These are phyloP conservation scores for Colletotrichum orchidophilum DNA, from an alignment of 2,329 filamentous ascomycete genomes.

Conservation along the genomic window DNA sequence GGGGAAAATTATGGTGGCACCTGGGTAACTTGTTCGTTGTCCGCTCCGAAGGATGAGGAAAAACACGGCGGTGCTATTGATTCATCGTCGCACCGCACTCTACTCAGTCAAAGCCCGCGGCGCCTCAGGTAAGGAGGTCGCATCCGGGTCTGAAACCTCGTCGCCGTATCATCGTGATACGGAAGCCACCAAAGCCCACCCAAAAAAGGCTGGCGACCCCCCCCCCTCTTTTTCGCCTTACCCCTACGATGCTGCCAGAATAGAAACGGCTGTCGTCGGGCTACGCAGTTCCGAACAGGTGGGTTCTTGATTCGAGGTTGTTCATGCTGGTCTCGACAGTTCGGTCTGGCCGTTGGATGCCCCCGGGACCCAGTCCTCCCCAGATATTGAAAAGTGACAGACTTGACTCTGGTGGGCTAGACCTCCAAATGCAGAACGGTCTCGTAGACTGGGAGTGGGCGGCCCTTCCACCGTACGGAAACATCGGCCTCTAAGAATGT, in stretches of 20 bases:
- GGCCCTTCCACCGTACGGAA: neutral
- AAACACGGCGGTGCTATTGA: neutral
- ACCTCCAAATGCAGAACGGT: neutral
- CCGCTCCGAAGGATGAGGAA: neutral
- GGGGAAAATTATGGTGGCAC: too few relatives aligned
- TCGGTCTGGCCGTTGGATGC: neutral
- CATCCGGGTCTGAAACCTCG: constrained; percentile 26
- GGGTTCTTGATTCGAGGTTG: neutral
- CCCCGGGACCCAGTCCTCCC: neutral
- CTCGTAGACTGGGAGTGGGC: neutral
- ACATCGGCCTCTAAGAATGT: neutral
- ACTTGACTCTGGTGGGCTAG: neutral
- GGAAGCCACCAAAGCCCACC: neutral
- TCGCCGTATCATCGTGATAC: constrained; percentile 29
- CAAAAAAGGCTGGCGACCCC: neutral
- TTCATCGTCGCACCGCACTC: neutral
- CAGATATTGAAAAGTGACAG: neutral
- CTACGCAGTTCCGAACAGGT: neutral
- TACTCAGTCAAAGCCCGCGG: neutral
- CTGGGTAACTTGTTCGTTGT: too few relatives aligned
- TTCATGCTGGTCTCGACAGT: neutral
- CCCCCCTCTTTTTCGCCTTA: neutral
- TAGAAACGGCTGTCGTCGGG: neutral
- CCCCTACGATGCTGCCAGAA: neutral
- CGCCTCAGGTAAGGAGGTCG: constrained; percentile 6